These are phyloP conservation scores for Diaporthe longicolla DNA, from an alignment of 2,329 filamentous ascomycete genomes.

Conservation along the genomic window DNA sequence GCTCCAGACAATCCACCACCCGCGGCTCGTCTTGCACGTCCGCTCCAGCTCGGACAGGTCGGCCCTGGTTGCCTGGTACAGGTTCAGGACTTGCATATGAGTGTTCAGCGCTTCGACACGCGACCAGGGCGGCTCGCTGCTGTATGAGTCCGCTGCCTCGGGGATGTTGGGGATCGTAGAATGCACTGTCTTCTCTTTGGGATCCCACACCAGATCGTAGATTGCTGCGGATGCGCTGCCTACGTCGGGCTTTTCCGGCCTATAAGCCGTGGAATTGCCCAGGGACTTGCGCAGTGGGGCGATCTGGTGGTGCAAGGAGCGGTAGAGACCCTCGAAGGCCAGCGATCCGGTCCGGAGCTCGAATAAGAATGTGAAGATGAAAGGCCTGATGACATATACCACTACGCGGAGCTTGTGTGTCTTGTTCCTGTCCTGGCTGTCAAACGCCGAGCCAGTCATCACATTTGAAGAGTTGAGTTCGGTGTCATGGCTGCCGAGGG, in stretches of 20 bases:
- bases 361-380: constrained; percentile 85
- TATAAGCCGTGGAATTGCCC: constrained; percentile 68
- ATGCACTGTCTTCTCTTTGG: constrained; percentile 67
- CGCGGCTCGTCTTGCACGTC: constrained; percentile 75
- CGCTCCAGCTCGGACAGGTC: constrained; percentile 66
- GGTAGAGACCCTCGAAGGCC: constrained; percentile 69
- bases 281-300: constrained; percentile 71
- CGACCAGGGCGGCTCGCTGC: constrained; percentile 61
- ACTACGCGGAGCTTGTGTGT: constrained; percentile 75
- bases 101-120: constrained; percentile 75
- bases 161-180: constrained; percentile 79
- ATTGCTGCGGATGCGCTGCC: constrained; percentile 59
- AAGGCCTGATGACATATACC: constrained; percentile 81
- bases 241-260: constrained; percentile 63
- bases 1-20: constrained; percentile 80
- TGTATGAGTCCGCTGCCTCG: constrained; percentile 53
- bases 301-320: constrained; percentile 73
- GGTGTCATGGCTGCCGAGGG: constrained; percentile 59
- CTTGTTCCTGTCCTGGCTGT: constrained; percentile 68
- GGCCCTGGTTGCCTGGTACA: constrained; percentile 63
- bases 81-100: constrained; percentile 74
- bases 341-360: constrained; percentile 71
- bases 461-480: constrained; percentile 44
- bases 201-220: constrained; percentile 76
- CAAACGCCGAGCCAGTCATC: constrained; percentile 49